Evolutionary conservation across 129 eudicot genomes (phyloP), one percentile per base, ranked within the genome.

Genomic region (Sambucus nigra): DNA sequence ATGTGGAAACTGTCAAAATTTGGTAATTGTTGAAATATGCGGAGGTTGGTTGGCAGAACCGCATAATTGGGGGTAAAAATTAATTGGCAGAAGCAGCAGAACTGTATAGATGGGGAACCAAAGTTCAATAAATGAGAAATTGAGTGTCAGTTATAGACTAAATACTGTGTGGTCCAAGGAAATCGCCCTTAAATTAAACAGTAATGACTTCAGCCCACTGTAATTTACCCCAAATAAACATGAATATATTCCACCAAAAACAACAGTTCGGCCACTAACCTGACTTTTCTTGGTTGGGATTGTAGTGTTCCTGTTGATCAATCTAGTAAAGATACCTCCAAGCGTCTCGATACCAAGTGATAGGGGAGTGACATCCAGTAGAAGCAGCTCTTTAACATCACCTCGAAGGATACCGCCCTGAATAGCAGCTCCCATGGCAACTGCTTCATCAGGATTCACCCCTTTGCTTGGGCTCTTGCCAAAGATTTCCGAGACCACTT

Each of bases 331-430:
- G 39, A 79, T 72, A 1, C 86, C 81, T 41, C 86, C 86, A 47
- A 79, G 78, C 10, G 86, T 79, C 57, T 78, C 85, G 9, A 78
- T 68, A 51, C 85, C 85, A 11, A 78, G 73, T 5, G 80, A 73
- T 4, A 74, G 57, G 21, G 86, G 86, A 46, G 81, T 79, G 14
- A 79, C 86, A 59, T 79, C 86, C 21, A 79, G 81, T 21, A 79
- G 55, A 19, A 79, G 78, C 17, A 79, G 51, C 40, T 79, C 86
- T 18, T 75, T 74, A 23, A 79, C 86, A 71, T 79, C 86, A 44
- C 86, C 86, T 16, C 81, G 72, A 26, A 74, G 77, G 18, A 79
- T 75, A 7, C 81, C 86, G 20, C 78, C 86, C 60, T 79, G 86
- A 47, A 79, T 72, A 7, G 81, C 86, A 11, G 86, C 86, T 49